These are phyloP conservation scores for Trichosporon faecale DNA, from an alignment of 1,284 basidiomycete species.

Conservation along the genomic window DNA sequence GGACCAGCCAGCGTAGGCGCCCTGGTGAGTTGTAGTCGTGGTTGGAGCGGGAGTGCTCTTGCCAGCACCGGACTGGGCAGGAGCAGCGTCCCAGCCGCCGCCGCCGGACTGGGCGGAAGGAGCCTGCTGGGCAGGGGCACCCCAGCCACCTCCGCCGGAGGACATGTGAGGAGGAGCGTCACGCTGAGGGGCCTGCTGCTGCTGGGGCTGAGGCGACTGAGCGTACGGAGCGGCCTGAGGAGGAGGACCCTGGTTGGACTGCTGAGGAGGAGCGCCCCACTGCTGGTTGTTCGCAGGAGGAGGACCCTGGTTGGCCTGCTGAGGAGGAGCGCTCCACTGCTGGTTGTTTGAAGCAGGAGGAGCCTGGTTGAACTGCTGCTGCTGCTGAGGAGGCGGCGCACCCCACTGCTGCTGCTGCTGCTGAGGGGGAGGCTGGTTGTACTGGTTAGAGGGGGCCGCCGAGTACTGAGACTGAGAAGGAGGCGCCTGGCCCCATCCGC, in stretches of 20 bases:
- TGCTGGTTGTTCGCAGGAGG: neutral
- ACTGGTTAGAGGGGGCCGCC: neutral
- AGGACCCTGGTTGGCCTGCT: neutral
- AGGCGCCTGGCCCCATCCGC: neutral
- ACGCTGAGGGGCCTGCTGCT: neutral
- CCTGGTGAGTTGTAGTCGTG: neutral
- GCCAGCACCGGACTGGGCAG: neutral
- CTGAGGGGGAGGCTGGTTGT: neutral
- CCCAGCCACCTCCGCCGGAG: neutral
- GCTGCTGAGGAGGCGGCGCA: too few relatives aligned
- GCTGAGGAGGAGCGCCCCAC: neutral
- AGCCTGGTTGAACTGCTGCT: too few relatives aligned
- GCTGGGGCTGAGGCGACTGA: neutral
- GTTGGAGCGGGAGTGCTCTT: neutral
- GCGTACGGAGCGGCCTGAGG: neutral
- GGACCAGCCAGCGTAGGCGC: neutral
- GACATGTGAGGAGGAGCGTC: slow-evolving; percentile 12
- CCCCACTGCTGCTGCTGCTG: too few relatives aligned
- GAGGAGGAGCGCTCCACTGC: neutral
- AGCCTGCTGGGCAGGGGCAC: slow-evolving; percentile 5
- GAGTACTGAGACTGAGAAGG: neutral
- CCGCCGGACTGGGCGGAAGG: neutral
- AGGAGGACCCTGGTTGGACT: neutral
- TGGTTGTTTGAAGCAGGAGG: neutral
- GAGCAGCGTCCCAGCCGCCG: neutral